Percentiles rank a stretch among this genome's conserved stretches.
These are phyloP conservation scores for Aspergillus carbonarius DNA, from an alignment of 2,329 filamentous ascomycete genomes.

Conservation along the genomic window DNA sequence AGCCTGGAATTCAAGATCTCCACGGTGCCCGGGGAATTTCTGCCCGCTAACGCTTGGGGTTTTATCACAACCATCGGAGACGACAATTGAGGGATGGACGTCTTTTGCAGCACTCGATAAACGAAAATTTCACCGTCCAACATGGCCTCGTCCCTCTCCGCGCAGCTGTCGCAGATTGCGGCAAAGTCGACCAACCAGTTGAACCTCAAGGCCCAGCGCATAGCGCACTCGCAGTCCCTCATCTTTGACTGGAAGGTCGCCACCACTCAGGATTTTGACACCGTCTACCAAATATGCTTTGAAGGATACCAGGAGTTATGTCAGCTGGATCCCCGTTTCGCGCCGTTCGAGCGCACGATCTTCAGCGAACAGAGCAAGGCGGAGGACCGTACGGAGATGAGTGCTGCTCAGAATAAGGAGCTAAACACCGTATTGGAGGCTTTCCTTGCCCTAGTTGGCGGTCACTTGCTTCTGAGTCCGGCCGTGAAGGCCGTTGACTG, in stretches of 20 bases:
- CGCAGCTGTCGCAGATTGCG: constrained; percentile 91
- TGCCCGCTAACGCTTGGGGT: constrained; percentile 9
- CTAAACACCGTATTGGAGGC: constrained; percentile 74
- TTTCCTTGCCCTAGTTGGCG: constrained; percentile 78
- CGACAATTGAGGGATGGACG: constrained; percentile 21
- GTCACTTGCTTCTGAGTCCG: constrained; percentile 76
- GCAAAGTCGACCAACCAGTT: constrained; percentile 86
- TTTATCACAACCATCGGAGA: constrained; percentile 2
- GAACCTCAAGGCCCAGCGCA: constrained; percentile 89
- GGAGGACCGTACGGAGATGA: constrained; percentile 85
- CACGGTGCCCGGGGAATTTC: constrained; percentile 14
- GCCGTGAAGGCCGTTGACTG: constrained; percentile 92
- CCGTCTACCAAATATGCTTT: constrained; percentile 79
- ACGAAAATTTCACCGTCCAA: constrained; percentile 20
- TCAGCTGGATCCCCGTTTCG: constrained; percentile 76
- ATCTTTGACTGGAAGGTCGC: constrained; percentile 88
- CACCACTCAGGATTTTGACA: constrained; percentile 84
- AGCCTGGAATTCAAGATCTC: constrained; percentile 11
- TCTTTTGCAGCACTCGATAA: constrained; percentile 14
- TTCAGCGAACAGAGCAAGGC: constrained; percentile 93
- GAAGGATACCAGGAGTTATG: constrained; percentile 93
- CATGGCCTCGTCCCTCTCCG: constrained; percentile 85
- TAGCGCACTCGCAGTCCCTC: constrained; percentile 87
- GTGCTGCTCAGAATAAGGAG: constrained; percentile 74
- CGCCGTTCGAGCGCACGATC: constrained; percentile 70